Evolutionary conservation across 2,329 filamentous ascomycete species (phyloP).

Genomic region (Incumbomyces delicatus): DNA sequence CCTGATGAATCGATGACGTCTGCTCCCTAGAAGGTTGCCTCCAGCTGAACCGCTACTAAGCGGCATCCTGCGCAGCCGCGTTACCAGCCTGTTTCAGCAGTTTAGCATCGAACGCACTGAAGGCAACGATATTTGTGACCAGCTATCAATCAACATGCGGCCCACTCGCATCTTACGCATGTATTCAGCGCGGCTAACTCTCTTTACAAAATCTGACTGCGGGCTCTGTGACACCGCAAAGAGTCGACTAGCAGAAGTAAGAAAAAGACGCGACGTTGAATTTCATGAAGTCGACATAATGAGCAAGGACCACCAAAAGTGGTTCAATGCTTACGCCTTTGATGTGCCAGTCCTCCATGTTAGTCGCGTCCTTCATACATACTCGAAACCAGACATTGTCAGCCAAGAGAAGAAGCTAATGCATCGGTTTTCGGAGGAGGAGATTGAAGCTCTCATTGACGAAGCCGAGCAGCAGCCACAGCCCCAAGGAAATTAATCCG

Average conservation of each 20-base stretch:
- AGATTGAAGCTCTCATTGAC: slow-evolving; percentile 47
- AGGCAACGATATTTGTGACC: too few relatives aligned
- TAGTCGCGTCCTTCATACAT: slow-evolving; percentile 30
- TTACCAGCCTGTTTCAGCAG: too few relatives aligned
- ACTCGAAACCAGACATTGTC: slow-evolving; percentile 30
- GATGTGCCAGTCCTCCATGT: slow-evolving; percentile 56
- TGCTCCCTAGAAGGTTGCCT: too few relatives aligned
- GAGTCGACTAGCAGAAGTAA: slow-evolving; percentile 43
- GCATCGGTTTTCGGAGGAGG: slow-evolving; percentile 50
- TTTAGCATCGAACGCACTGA: too few relatives aligned
- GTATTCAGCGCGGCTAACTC: slow-evolving; percentile 38
- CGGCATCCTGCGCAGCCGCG: too few relatives aligned
- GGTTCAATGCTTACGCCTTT: slow-evolving; percentile 54
- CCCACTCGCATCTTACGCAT: slow-evolving; percentile 11
- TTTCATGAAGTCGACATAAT: slow-evolving; percentile 53
- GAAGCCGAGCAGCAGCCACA: slow-evolving; percentile 27
- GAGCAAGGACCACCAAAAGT: slow-evolving; percentile 42
- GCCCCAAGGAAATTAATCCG: neutral
- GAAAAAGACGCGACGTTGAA: slow-evolving; percentile 43
- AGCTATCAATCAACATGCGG: slow-evolving; percentile 10
- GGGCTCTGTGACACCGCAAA: slow-evolving; percentile 54
- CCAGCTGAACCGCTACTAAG: too few relatives aligned
- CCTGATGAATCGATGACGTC: too few relatives aligned
- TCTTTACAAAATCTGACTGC: slow-evolving; percentile 53
- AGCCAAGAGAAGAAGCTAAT: slow-evolving; percentile 47